Conservation (phyloP, 768 basidiomycete species). For the Porphyrellus cyaneotinctus region DNA sequence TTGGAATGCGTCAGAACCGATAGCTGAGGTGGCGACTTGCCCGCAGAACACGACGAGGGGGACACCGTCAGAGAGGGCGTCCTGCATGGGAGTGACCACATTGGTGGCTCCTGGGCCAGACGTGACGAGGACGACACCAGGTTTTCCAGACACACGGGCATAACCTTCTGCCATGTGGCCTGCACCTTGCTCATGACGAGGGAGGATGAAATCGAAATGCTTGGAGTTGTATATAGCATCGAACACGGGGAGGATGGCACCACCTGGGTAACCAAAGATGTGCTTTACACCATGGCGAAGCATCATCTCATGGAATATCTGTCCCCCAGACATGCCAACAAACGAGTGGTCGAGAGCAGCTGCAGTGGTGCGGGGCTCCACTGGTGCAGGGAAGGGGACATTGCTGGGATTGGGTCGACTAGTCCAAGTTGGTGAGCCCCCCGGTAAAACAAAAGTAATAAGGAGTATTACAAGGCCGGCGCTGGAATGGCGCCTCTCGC, state of each 20-base stretch:
- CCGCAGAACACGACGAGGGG: slow-evolving; percentile 95
- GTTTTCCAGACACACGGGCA: slow-evolving; percentile 94
- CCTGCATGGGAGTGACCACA: slow-evolving; percentile 97
- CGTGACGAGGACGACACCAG: slow-evolving; percentile 96
- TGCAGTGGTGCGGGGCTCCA: slow-evolving; percentile 39
- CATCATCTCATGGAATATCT: slow-evolving; percentile 99
- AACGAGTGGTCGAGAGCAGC: slow-evolving; percentile 76
- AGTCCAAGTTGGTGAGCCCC: slow-evolving; percentile 50
- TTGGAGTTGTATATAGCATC: slow-evolving; percentile 97
- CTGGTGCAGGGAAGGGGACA: slow-evolving; percentile 34
- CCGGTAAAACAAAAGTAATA: neutral
- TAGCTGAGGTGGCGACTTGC: slow-evolving; percentile 98
- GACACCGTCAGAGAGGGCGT: slow-evolving; percentile 90
- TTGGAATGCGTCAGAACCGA: slow-evolving; percentile 99
- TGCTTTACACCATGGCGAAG: slow-evolving; percentile 93
- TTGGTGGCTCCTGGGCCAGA: slow-evolving; percentile 98
- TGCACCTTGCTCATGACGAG: slow-evolving; percentile 96
- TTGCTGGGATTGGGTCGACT: slow-evolving; percentile 39
- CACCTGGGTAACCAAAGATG: slow-evolving; percentile 96
- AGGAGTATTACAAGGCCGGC: slow-evolving; percentile 50
- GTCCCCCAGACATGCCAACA: slow-evolving; percentile 89
- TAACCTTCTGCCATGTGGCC: slow-evolving; percentile 99
- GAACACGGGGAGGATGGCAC: slow-evolving; percentile 98
- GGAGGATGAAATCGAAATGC: slow-evolving; percentile 93
- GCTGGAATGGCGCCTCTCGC: slow-evolving; percentile 57